Percentiles rank a stretch among this genome's conserved stretches.
Evolutionary conservation across 1,139 yeast species (phyloP).

Genomic region (Magnusiomyces suaveolens): DNA sequence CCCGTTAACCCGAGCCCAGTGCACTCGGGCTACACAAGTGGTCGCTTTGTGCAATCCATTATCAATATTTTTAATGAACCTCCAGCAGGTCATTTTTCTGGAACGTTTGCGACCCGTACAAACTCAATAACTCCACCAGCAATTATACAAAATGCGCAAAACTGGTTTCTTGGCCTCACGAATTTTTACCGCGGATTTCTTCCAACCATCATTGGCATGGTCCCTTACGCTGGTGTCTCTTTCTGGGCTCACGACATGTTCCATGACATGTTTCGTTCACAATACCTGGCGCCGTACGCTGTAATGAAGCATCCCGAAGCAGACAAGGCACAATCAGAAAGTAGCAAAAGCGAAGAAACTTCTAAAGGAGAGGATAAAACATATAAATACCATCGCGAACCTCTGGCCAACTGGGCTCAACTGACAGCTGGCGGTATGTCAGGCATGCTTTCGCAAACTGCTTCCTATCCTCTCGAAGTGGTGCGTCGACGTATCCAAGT

Average conservation of each 20-base stretch:
- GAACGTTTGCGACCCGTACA: slow-evolving; percentile 12
- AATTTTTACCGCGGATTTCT: slow-evolving; percentile 91
- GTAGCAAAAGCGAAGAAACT: not conserved
- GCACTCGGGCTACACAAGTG: slow-evolving; percentile 33
- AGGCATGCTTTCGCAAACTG: slow-evolving; percentile 91
- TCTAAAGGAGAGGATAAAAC: slow-evolving; percentile 9
- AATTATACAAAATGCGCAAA: slow-evolving; percentile 6
- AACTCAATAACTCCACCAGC: slow-evolving; percentile 17
- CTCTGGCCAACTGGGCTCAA: slow-evolving; percentile 81
- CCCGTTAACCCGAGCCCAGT: slow-evolving; percentile 16
- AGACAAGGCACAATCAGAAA: not conserved
- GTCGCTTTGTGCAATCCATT: slow-evolving; percentile 49
- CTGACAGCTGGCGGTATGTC: slow-evolving; percentile 89
- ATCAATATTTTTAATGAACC: slow-evolving; percentile 51
- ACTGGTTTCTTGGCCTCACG: slow-evolving; percentile 25
- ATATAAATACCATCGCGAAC: slow-evolving; percentile 31
- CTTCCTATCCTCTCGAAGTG: slow-evolving; percentile 95
- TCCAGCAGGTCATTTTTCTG: slow-evolving; percentile 11
- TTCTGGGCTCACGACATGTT: slow-evolving; percentile 87
- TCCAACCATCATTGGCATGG: slow-evolving; percentile 91
- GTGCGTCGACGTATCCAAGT: slow-evolving; percentile 94
- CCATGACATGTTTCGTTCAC: slow-evolving; percentile 72
- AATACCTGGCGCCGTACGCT: slow-evolving; percentile 45
- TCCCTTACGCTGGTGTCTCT: slow-evolving; percentile 96
- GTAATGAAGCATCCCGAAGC: slow-evolving; percentile 30